Base-by-base conservation (phyloP, 106 monocot genomes). In the Amphibolis antarctica region DNA sequence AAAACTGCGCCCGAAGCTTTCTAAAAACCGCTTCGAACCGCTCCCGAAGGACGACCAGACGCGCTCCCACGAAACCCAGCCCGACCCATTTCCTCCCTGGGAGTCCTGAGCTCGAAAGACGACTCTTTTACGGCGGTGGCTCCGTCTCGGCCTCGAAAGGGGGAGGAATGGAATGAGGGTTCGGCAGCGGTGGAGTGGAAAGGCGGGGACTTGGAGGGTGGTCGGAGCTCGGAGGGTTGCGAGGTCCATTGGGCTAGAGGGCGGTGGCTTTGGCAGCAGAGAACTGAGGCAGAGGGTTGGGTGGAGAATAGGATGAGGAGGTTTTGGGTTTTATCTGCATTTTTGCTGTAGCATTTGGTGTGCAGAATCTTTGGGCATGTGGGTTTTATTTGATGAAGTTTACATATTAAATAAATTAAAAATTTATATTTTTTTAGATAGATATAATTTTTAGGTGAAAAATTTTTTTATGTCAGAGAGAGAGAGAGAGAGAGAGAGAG, bases 11-110 rank as follows among this genome's bases (percentile, higher is more conserved):
- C 52, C 59, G 22, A 91, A 79, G 23, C 65, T 71, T 9, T 52
- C 51, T 10, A 60, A 27, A 43, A 82, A 79, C 60, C 78, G 56
- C 66, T 80, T 62, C n/a, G 85, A 82, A 22, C 80, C 85, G 9
- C 66, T 51, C 46, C 64, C 80, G 10, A 36, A 36, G 36, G 36
- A 36, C 24, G 81, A 78, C 25, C 71, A 45, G 5, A 90, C 15
- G 60, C 53, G 69, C 22, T 71, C 60, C 89, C 89, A 85, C 1
- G 67, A 75, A 44, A 82, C 63, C 20, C 28, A 1, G 6, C 59
- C 69, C 18, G 59, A 45, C 27, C 64, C 77, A 58, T 68, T 77
- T 9, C 70, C 76, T 11, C 44, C 55, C 20, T 66, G 53, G 10
- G 79, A 69, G 22, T 71, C 55, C 9, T 61, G 53, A 49, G 79